Evolutionary conservation across 352 stramenopile species (phyloP).

Genomic region (Globisporangium irregulare): DNA sequence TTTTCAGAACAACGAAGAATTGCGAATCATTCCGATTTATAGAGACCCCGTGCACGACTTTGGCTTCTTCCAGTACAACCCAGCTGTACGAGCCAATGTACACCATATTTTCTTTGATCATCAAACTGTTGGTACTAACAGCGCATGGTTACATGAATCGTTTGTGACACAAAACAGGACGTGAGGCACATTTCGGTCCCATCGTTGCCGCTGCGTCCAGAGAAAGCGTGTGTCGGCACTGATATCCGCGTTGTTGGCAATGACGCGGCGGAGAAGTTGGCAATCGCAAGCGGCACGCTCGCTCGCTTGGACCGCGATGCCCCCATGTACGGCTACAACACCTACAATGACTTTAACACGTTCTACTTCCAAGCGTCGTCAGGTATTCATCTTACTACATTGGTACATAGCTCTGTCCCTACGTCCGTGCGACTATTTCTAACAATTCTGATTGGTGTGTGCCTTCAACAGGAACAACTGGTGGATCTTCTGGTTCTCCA

Average conservation of each 20-base stretch:
- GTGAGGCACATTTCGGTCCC: constrained; percentile 84
- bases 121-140: not conserved
- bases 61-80: constrained; percentile 91
- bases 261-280: constrained; percentile 90
- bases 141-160: not conserved
- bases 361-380: constrained; percentile 93
- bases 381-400: constrained; percentile 20
- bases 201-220: constrained; percentile 72
- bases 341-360: constrained; percentile 94
- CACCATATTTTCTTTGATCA: not conserved
- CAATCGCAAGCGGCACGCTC: constrained; percentile 90
- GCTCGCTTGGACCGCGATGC: constrained; percentile 89
- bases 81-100: constrained; percentile 33
- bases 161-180: constrained; percentile 33
- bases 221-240: constrained; percentile 87
- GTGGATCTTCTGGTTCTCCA: constrained; percentile 86
- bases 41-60: constrained; percentile 93
- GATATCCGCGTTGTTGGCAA: constrained; percentile 93
- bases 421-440: not conserved
- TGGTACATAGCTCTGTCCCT: constrained; percentile 8
- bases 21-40: constrained; percentile 90
- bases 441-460: not conserved
- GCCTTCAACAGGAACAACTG: constrained; percentile 43
- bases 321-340: constrained; percentile 87
- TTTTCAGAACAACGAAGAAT: constrained; percentile 94